Conservation (phyloP, 2,329 filamentous ascomycete species). For the Microsporum audouinii region DNA sequence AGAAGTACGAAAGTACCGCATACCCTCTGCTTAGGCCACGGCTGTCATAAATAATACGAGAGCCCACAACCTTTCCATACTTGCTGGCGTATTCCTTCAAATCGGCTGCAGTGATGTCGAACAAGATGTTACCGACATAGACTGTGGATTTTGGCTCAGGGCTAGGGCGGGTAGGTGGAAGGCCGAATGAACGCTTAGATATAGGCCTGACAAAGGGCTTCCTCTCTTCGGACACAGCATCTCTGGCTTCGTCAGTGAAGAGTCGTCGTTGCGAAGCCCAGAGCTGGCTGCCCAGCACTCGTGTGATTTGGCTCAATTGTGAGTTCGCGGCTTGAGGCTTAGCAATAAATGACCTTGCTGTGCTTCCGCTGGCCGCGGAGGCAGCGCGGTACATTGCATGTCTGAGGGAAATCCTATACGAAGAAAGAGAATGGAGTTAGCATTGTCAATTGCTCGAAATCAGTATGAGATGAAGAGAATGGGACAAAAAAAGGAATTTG, state of each 20-base stretch:
- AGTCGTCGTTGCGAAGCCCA: constrained; percentile 2
- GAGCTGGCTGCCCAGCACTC: not conserved
- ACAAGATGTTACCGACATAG: constrained; percentile 60
- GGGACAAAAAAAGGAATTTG: not conserved
- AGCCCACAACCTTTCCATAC: constrained; percentile 45
- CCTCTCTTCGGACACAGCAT: not conserved
- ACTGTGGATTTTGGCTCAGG: constrained; percentile 36
- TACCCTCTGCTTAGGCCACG: constrained; percentile 60
- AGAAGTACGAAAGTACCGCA: not conserved
- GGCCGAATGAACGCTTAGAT: not conserved
- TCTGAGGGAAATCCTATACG: constrained; percentile 12
- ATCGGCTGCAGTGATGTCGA: constrained; percentile 52
- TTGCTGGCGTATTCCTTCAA: constrained; percentile 48
- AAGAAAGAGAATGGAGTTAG: not conserved
- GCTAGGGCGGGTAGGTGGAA: not conserved
- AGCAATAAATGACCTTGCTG: constrained; percentile 2
- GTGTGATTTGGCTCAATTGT: not conserved
- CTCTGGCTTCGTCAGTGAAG: constrained; percentile 1
- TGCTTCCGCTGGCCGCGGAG: not conserved
- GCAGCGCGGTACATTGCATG: constrained; percentile 12
- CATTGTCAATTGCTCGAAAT: not conserved
- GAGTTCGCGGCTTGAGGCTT: constrained; percentile 3
- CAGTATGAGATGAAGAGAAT: not conserved
- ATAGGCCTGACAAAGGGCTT: not conserved
- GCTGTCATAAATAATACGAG: constrained; percentile 49